Percentiles rank a stretch among this genome's conserved stretches.
These are phyloP conservation scores for Epichloe uncinata DNA, from an alignment of 2,329 filamentous ascomycete species.

Conservation along the genomic window DNA sequence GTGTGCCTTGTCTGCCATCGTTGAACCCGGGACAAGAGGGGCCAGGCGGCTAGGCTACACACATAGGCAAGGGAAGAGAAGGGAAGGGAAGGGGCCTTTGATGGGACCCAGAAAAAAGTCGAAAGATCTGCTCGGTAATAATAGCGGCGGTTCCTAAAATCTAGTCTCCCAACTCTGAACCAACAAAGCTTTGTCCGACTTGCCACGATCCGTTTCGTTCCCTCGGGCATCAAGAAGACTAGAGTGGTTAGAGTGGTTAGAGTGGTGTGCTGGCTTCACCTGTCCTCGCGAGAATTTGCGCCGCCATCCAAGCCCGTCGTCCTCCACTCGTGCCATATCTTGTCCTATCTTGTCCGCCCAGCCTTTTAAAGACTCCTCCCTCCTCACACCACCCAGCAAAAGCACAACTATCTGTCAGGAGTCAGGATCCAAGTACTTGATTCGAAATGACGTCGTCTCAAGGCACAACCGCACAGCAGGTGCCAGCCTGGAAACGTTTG, in stretches of 20 bases:
- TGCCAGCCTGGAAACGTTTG: slow-evolving; percentile 49
- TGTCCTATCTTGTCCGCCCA: neutral
- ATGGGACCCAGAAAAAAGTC: slow-evolving; percentile 17
- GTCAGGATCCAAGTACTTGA: neutral
- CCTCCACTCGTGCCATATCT: neutral
- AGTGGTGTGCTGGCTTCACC: neutral
- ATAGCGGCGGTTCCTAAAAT: neutral
- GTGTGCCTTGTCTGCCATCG: neutral
- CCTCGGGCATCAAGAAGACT: no score
- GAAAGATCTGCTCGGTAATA: neutral
- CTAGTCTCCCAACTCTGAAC: neutral
- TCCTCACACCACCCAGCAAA: neutral
- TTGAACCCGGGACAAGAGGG: neutral
- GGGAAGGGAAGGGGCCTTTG: slow-evolving; percentile 1
- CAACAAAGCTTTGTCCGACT: neutral
- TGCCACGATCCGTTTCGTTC: neutral
- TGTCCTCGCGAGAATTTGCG: neutral
- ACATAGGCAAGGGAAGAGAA: no score
- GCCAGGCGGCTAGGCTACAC: slow-evolving; percentile 5
- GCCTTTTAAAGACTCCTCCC: neutral
- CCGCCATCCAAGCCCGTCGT: neutral
- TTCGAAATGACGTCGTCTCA: slow-evolving; percentile 29
- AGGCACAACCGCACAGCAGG: slow-evolving; percentile 30
- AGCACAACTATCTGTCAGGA: slow-evolving; percentile 5
- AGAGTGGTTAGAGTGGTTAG: no score